Percentiles rank a stretch among this genome's conserved stretches.
Evolutionary conservation across 306 rosid species (phyloP).

Genomic region (Cucurbita moschata): DNA sequence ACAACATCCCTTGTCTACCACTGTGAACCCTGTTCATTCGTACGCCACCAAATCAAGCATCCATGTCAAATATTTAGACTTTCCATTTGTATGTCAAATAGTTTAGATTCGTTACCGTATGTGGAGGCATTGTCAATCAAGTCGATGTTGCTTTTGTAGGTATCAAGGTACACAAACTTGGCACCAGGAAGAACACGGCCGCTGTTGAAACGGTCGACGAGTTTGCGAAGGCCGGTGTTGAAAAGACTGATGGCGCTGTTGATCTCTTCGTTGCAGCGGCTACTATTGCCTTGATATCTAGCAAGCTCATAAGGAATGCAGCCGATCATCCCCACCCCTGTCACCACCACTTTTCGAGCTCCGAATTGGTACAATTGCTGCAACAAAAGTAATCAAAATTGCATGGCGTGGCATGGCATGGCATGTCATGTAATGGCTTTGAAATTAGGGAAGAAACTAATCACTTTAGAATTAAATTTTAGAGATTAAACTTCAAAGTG

Average conservation of each 20-base stretch:
- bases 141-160: constrained; percentile 44
- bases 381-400: not conserved
- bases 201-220: constrained; percentile 49
- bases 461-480: too few species aligned
- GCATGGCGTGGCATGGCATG: not conserved
- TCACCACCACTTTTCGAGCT: constrained; percentile 74
- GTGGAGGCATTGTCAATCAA: constrained; percentile 31
- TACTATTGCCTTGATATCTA: constrained; percentile 39
- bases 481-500: too few species aligned
- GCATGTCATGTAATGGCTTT: not conserved
- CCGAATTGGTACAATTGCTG: constrained; percentile 69
- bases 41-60: not conserved
- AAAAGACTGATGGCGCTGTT: constrained; percentile 48
- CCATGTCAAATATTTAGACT: too few species aligned
- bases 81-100: too few species aligned
- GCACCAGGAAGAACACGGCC: constrained; percentile 67
- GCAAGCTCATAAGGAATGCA: constrained; percentile 88
- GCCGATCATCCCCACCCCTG: constrained; percentile 70
- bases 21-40: constrained; percentile 53
- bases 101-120: constrained; percentile 25
- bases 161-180: constrained; percentile 65
- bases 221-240: constrained; percentile 49
- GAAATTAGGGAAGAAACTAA: too few species aligned
- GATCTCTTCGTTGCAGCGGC: constrained; percentile 63
- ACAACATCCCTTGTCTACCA: constrained; percentile 73